phyloP scores from a whole-genome alignment of 768 basidiomycete genomes.

The Cyclocybe cylindracea region DNA sequence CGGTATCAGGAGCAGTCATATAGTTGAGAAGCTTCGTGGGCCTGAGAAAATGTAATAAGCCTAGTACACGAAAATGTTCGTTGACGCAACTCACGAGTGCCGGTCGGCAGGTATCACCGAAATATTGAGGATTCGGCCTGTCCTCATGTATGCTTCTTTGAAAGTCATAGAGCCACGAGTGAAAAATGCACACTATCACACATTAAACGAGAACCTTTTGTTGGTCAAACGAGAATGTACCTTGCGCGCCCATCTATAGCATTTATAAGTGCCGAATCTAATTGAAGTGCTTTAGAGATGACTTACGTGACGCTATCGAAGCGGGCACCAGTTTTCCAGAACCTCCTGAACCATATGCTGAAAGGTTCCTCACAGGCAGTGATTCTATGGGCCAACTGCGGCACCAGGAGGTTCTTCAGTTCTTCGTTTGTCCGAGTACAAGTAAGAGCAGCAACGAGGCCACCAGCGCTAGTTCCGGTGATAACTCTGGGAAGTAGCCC shows the following conservation, averaged over 20 bases:
- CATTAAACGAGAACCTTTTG: not conserved
- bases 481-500: slow-evolving; percentile 87
- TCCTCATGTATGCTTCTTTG: slow-evolving; percentile 89
- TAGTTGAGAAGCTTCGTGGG: slow-evolving; percentile 97
- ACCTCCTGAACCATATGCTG: slow-evolving; percentile 66
- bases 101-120: slow-evolving; percentile 90
- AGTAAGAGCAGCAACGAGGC: slow-evolving; percentile 70
- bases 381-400: slow-evolving; percentile 81
- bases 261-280: slow-evolving; percentile 4
- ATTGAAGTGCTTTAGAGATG: not conserved
- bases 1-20: slow-evolving; percentile 90
- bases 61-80: not conserved
- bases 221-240: slow-evolving; percentile 34
- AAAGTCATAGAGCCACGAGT: slow-evolving; percentile 95
- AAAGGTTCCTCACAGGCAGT: slow-evolving; percentile 82
- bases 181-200: slow-evolving; percentile 76
- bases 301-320: slow-evolving; percentile 76
- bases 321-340: slow-evolving; percentile 88
- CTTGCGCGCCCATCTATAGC: slow-evolving; percentile 81
- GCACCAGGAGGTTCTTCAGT: slow-evolving; percentile 72
- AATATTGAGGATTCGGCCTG: slow-evolving; percentile 91
- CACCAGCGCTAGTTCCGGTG: slow-evolving; percentile 94
- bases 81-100: slow-evolving; percentile 62
- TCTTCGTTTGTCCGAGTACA: slow-evolving; percentile 92
- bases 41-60: slow-evolving; percentile 35